Conservation (phyloP, 306 rosid species). For the Prunus fruticosa region DNA sequence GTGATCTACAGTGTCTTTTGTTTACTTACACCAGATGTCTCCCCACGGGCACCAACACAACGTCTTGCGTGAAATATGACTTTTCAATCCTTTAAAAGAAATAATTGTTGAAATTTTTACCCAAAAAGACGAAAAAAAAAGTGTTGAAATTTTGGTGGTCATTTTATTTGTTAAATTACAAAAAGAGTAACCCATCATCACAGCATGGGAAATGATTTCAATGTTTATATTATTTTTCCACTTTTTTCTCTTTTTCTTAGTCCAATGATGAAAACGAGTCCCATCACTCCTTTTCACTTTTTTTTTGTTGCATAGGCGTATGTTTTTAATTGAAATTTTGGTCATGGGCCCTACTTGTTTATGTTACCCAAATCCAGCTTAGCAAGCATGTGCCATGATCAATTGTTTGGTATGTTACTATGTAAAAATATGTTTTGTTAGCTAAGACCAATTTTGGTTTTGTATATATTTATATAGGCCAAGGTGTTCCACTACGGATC, state of each 20-base stretch:
- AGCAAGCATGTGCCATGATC: background rate
- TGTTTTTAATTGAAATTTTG: background rate
- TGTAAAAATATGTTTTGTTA: background rate
- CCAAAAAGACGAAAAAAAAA: too few relatives aligned
- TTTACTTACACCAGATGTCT: too few relatives aligned
- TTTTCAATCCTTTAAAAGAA: too few relatives aligned
- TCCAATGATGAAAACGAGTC: background rate
- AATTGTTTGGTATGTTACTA: too few relatives aligned
- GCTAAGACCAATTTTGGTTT: background rate
- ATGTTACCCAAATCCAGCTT: background rate
- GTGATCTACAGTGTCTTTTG: background rate
- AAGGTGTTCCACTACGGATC: constrained; percentile 92
- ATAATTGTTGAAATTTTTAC: too few relatives aligned
- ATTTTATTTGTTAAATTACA: background rate
- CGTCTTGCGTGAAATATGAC: too few relatives aligned
- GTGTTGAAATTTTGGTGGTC: background rate
- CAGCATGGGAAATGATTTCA: background rate
- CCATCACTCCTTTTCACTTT: background rate
- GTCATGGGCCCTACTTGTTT: background rate
- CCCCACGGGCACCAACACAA: too few relatives aligned
- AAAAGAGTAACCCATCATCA: background rate
- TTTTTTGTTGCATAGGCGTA: background rate
- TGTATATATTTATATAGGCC: constrained; percentile 39
- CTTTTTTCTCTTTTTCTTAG: too few relatives aligned
- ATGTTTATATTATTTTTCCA: background rate